Evolutionary conservation across 2,329 filamentous ascomycete species (phyloP), one percentile per base, ranked within the genome.

Genomic region (Talaromyces sp.): DNA sequence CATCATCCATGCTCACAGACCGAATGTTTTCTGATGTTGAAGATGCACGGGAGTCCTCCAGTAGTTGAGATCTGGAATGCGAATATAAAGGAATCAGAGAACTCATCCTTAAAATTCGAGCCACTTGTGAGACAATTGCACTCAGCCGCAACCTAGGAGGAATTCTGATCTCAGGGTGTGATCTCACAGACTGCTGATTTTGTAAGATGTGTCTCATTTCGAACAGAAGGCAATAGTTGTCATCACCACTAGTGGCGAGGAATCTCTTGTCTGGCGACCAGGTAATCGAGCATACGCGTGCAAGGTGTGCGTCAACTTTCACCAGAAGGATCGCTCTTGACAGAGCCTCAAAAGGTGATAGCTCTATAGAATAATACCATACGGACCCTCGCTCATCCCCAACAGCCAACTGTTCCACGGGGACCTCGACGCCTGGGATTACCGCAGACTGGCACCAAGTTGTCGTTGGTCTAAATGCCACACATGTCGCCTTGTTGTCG

Each of bases 231-330:
- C 94, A 96, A 3, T 88, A 78, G 72, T 98, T 97, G 80, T 99
- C 95, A 73, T 99, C 98, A 27, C 91, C 92, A 7, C 95, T 93
- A 4, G 91, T 93, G 14, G 92, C 92, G 74, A 99, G 93, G 41
- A 88, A 83, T 3, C 83, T 83, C 3, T 92, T 92, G 71, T 91
- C 87, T 3, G 82, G 81, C 3, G 92, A 93, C 92, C 93, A 98
- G 3, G 91, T 86, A n/a, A 99, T 82, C 1, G 94, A 94, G 72
- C 95, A 99, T 63, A 99, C 89, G 73, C 98, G 93, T 77, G 97
- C 93, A 1, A 84, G 87, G 74, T 98, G 94, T 8, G 92, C 87
- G 37, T 84, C 84, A 70, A 98, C 89, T 68, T 88, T 88, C 24
- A 90, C 89, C 60, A 97, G 80, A 27, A 97, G 82, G 1, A 86